phyloP scores from a whole-genome alignment of 495 filamentous ascomycete genomes.

The Xylona heveae region DNA sequence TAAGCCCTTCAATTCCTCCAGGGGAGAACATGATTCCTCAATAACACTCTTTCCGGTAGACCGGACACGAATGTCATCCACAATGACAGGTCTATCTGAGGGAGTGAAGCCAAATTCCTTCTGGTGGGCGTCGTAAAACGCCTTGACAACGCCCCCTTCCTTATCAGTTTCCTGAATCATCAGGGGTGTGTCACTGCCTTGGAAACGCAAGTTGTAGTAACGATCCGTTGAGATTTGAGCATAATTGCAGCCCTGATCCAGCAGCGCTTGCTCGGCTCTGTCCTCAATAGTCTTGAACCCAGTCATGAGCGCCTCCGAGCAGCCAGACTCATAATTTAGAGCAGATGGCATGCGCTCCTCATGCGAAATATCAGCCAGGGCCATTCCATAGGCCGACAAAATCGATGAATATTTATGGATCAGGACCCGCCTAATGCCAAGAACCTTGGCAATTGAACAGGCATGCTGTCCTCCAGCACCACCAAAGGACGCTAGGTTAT shows the following conservation, averaged over 20 bases:
- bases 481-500: conserved; percentile 31
- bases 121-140: conserved; percentile 24
- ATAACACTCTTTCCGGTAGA: conserved; percentile 7
- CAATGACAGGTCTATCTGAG: conserved; percentile 21
- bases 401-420: conserved; percentile 33
- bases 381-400: conserved; percentile 30
- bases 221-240: conserved; percentile 23
- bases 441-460: conserved; percentile 24
- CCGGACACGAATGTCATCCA: conserved; percentile 31
- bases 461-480: conserved; percentile 34
- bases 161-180: conserved; percentile 23
- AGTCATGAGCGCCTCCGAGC: conserved; percentile 10
- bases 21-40: too few relatives aligned
- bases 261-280: neutral
- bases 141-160: conserved; percentile 17
- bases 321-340: too few relatives aligned
- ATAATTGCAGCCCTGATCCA: conserved; percentile 1
- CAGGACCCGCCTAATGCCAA: conserved; percentile 29
- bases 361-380: conserved; percentile 28
- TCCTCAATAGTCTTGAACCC: neutral
- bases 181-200: conserved; percentile 28
- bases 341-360: conserved; percentile 22
- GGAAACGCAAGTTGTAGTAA: conserved; percentile 31
- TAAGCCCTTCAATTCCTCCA: too few relatives aligned
- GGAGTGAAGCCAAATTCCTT: conserved; percentile 27